Evolutionary conservation across 75 land plant species (phyloP), one percentile per base, ranked within the genome.

Genomic region (Larix kaempferi): DNA sequence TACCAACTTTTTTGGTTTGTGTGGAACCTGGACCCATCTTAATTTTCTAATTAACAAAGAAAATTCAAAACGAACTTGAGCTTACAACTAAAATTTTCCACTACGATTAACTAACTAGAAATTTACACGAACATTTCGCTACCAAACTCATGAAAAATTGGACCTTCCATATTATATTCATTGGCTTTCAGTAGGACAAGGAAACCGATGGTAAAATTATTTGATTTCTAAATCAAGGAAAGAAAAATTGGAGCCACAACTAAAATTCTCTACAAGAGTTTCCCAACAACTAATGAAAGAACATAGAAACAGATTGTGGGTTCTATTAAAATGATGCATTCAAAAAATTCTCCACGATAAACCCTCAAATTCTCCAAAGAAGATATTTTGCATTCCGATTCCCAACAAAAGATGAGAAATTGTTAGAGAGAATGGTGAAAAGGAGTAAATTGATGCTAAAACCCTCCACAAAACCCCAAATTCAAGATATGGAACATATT

Each of bases 291-390:
- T 44, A 49, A 26, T 6, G 19, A 4, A 12, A 41, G 25, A 16
- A 23, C 23, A 19, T 16, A 4, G 3, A 63, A 3, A 35, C 3
- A 3, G 4, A 22, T 78, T 25, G 27, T 56, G 25, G 55, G n/a
- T 41, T 74, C 74, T 26, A 65, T 27, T 39, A 56, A 76, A 80
- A 74, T 76, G 57, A 57, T 10, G 26, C 61, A 77, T 62, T 62
- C 29, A 19, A 8, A 8, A 54, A 77, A 6, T 19, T 33, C n/a
- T 57, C 22, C 2, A 12, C 0, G 19, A 14, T 65, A 65, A 63
- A 33, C 3, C 69, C 69, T 65, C 17, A 14, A 29, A 65, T 15
- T 27, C 33, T 17, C 5, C 35, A 16, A 65, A 33, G 37, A 35
- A 2, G 3, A 35, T 2, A 35, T 35, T 35, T 35, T 35, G 37